Evolutionary conservation across 305 asterid genomes (phyloP).

Genomic region (Fraxinus velutina): DNA sequence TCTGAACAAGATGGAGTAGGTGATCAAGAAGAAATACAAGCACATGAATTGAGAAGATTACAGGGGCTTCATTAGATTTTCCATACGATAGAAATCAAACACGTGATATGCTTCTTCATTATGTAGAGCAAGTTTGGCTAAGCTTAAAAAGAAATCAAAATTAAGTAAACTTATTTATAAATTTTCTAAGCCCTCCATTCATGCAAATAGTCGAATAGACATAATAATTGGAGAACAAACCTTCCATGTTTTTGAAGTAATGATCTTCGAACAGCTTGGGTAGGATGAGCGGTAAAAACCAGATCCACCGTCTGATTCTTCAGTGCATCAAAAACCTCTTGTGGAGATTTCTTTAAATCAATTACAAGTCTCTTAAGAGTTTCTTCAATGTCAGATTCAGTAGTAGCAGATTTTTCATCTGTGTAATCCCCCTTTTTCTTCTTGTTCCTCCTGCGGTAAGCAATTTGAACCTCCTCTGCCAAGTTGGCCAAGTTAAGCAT

Average conservation of each 20-base stretch:
- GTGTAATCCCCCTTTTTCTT: slow-evolving; percentile 68
- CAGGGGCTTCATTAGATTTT: neutral
- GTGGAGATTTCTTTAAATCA: slow-evolving; percentile 76
- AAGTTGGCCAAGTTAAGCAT: slow-evolving; percentile 97
- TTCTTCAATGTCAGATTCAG: slow-evolving; percentile 94
- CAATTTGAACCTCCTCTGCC: slow-evolving; percentile 97
- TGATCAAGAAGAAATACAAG: slow-evolving; percentile 4
- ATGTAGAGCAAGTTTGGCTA: neutral
- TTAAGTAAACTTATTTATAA: neutral
- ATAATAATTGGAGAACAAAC: slow-evolving; percentile 30
- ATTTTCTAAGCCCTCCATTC: neutral
- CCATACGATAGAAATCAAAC: neutral
- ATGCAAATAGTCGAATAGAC: neutral
- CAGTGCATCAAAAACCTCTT: slow-evolving; percentile 82
- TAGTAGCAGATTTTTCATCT: slow-evolving; percentile 76
- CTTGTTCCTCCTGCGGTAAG: slow-evolving; percentile 68
- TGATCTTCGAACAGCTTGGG: slow-evolving; percentile 84
- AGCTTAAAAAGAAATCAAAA: neutral
- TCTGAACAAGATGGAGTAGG: slow-evolving; percentile 39
- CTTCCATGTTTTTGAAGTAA: slow-evolving; percentile 97
- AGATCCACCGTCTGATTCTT: slow-evolving; percentile 96
- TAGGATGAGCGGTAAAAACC: slow-evolving; percentile 96
- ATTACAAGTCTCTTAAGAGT: slow-evolving; percentile 80
- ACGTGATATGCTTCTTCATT: neutral
- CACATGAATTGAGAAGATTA: neutral